Conservation (phyloP, 1,284 basidiomycete genomes). For the Inonotus obliquus region DNA sequence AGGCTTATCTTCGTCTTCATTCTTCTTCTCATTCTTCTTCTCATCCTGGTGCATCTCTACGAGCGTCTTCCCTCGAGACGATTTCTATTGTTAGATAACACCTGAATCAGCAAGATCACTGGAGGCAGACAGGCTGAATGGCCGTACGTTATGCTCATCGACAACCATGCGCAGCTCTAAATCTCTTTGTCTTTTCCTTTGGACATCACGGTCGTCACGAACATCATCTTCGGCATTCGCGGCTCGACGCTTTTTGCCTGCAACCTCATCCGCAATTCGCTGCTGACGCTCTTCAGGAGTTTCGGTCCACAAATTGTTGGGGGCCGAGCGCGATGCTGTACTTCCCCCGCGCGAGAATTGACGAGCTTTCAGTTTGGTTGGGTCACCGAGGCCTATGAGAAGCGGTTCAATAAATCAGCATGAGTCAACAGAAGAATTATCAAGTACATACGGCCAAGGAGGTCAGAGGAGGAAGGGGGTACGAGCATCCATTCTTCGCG, state of each 20-base stretch:
- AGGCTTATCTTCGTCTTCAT: constrained; percentile 46
- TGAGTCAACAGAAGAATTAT: not conserved
- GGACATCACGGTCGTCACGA: constrained; percentile 35
- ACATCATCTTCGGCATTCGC: constrained; percentile 44
- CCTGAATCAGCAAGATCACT: not conserved
- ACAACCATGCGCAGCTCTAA: constrained; percentile 65
- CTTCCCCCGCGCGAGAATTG: constrained; percentile 70
- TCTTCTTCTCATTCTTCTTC: constrained; percentile 33
- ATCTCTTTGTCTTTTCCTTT: constrained; percentile 52
- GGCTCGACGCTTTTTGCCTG: constrained; percentile 74
- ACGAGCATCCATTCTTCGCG: constrained; percentile 96
- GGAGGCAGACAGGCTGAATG: constrained; percentile 5
- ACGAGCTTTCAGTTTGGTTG: constrained; percentile 65
- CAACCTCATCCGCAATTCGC: constrained; percentile 80
- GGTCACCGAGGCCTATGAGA: constrained; percentile 50
- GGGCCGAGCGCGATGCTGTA: constrained; percentile 38
- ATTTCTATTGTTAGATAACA: constrained; percentile 40
- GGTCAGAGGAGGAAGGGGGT: constrained; percentile 74
- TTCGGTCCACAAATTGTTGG: constrained; percentile 84
- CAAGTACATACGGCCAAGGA: constrained; percentile 61
- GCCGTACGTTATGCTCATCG: constrained; percentile 74
- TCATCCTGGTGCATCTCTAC: constrained; percentile 58
- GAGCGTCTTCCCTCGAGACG: constrained; percentile 62
- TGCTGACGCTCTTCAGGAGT: constrained; percentile 85
- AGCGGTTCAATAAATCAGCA: not conserved